A percentile compares a stretch with the other conserved stretches of the same genome.
phyloP scores from a whole-genome alignment of 495 filamentous ascomycete species.

The Penicillium soppii region DNA sequence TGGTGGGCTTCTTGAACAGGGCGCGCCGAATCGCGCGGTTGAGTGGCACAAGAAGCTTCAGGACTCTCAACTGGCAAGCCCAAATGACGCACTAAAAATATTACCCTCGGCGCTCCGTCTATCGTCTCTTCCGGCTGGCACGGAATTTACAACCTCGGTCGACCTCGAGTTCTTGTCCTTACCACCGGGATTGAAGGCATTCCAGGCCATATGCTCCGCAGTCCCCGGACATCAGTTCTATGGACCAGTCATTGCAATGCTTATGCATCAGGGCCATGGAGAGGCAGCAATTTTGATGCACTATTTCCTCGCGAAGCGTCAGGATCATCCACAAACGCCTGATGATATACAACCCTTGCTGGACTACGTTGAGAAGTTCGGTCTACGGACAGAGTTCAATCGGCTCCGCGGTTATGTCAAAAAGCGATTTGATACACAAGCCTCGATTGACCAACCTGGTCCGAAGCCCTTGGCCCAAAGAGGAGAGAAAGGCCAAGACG shows the following conservation, averaged over 20 bases:
- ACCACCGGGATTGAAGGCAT: conserved; percentile 33
- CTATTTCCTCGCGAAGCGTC: conserved; percentile 39
- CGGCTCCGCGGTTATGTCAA: conserved; percentile 26
- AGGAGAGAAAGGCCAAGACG: conserved; percentile 10
- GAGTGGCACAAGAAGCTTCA: conserved; percentile 49
- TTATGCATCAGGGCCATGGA: conserved; percentile 49
- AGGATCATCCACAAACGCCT: conserved; percentile 49
- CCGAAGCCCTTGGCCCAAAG: neutral
- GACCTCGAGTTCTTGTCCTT: conserved; percentile 5
- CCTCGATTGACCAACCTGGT: neutral
- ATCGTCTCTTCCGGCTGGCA: conserved; percentile 8
- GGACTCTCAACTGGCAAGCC: conserved; percentile 23
- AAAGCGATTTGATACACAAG: conserved; percentile 14
- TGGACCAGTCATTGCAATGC: conserved; percentile 54
- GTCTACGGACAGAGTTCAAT: conserved; percentile 19
- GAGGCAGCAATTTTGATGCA: conserved; percentile 62
- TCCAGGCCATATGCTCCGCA: conserved; percentile 49
- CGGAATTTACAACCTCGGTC: neutral
- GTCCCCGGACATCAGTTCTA: conserved; percentile 54
- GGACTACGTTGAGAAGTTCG: conserved; percentile 36
- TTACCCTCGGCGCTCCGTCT: conserved; percentile 27
- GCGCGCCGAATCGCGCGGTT: conserved; percentile 36
- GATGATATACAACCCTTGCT: conserved; percentile 43
- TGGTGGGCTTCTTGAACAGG: conserved; percentile 40
- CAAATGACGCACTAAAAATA: conserved; percentile 38